Conservation (phyloP, 2,329 filamentous ascomycete species). For the Fusarium dlaminii region DNA sequence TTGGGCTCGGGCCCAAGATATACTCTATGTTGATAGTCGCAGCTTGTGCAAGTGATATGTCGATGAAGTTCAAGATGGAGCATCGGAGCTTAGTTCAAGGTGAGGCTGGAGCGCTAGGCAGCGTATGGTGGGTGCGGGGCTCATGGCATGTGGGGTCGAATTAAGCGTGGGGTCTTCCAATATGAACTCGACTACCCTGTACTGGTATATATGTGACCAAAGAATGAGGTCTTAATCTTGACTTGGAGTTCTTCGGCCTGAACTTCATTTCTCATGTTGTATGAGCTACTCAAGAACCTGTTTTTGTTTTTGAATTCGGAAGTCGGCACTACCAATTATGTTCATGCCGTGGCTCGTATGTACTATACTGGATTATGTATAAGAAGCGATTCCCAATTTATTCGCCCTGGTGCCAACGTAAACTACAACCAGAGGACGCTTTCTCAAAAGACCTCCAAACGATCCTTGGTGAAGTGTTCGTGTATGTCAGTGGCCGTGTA, state of each 20-base stretch:
- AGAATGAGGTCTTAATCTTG: neutral
- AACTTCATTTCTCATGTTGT: neutral
- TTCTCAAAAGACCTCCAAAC: too few species aligned
- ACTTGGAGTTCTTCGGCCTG: neutral
- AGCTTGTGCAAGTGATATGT: slow-evolving; percentile 1
- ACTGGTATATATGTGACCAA: neutral
- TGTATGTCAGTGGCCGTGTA: too few species aligned
- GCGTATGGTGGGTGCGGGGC: slow-evolving; percentile 40
- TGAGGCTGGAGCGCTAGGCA: slow-evolving; percentile 41
- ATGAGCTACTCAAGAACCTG: neutral
- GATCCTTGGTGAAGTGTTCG: too few species aligned
- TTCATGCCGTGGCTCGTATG: neutral
- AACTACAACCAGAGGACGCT: neutral
- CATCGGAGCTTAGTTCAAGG: slow-evolving; percentile 25
- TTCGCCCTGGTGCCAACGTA: too few species aligned
- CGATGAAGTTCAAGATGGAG: slow-evolving; percentile 17
- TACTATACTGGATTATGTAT: too few species aligned
- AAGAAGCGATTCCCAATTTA: too few species aligned
- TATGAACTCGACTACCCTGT: slow-evolving; percentile 5
- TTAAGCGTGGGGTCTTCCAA: neutral
- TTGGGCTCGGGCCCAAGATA: neutral
- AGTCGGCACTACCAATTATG: neutral
- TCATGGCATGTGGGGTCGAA: slow-evolving; percentile 26
- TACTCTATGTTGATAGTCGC: neutral
- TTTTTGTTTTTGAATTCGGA: neutral